These are phyloP conservation scores for Spinellus fusiger DNA, from an alignment of 192 early-diverging fungal genomes.

Conservation along the genomic window DNA sequence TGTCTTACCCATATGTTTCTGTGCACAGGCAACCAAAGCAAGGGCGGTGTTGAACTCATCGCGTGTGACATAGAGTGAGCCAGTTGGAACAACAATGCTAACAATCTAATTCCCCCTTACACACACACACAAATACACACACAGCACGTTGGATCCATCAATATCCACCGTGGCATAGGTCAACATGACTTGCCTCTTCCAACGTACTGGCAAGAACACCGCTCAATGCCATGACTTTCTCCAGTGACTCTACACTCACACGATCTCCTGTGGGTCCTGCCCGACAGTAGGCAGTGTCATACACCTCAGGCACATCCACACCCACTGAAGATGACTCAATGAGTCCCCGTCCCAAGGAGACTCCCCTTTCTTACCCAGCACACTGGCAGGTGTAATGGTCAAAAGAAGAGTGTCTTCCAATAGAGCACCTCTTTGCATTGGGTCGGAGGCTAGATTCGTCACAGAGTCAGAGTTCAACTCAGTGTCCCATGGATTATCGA, in stretches of 20 bases:
- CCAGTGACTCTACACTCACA: slow-evolving; percentile 38
- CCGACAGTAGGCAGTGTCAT: slow-evolving; percentile 41
- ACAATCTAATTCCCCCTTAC: too few species aligned
- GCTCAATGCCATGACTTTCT: slow-evolving; percentile 35
- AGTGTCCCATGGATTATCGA: neutral
- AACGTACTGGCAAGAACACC: neutral
- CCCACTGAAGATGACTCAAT: slow-evolving; percentile 27
- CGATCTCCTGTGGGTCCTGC: slow-evolving; percentile 42
- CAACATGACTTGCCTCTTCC: slow-evolving; percentile 10
- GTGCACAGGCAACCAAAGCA: slow-evolving; percentile 62
- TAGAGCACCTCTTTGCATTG: neutral
- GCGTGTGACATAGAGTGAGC: slow-evolving; percentile 38
- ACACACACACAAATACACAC: too few species aligned
- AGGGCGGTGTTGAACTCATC: slow-evolving; percentile 67
- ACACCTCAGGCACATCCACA: slow-evolving; percentile 43
- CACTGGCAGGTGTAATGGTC: too few species aligned
- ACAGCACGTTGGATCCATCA: too few species aligned
- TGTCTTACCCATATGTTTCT: slow-evolving; percentile 62
- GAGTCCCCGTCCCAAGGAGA: too few species aligned
- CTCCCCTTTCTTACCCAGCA: too few species aligned
- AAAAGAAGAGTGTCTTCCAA: too few species aligned
- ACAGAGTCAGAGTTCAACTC: neutral
- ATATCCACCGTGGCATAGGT: too few species aligned
- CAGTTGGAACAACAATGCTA: slow-evolving; percentile 37
- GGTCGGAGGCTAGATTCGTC: neutral